Percentiles rank a stretch among this genome's conserved stretches.
phyloP scores from a whole-genome alignment of 2,329 filamentous ascomycete genomes.

The Sporothrix humicola region DNA sequence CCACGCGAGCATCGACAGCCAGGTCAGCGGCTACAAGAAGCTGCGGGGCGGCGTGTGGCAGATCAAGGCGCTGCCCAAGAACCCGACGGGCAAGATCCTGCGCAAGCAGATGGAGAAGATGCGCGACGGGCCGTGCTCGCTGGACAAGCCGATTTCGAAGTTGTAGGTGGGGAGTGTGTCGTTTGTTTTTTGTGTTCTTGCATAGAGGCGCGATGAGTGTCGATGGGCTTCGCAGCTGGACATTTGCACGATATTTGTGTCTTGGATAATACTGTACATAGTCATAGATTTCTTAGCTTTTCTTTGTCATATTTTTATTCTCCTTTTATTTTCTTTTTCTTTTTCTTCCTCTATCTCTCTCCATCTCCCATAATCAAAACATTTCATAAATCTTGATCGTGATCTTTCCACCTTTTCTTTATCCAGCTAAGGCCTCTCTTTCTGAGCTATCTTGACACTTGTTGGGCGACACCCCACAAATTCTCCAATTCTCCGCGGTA shows the following conservation, averaged over 20 bases:
- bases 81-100: slow-evolving; percentile 49
- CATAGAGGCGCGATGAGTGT: background rate
- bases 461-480: slow-evolving; percentile 2
- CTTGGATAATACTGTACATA: slow-evolving; percentile 25
- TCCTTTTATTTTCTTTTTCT: background rate
- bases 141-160: slow-evolving; percentile 32
- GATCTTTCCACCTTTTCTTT: background rate
- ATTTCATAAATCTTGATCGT: background rate
- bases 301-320: background rate
- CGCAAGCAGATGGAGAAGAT: slow-evolving; percentile 33
- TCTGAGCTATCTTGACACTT: background rate
- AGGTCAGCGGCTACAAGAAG: slow-evolving; percentile 52
- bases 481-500: slow-evolving; percentile 23
- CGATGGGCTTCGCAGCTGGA: background rate
- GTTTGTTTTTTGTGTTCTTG: background rate
- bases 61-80: slow-evolving; percentile 45
- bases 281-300: slow-evolving; percentile 28
- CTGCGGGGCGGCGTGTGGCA: slow-evolving; percentile 49
- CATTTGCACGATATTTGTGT: background rate
- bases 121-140: slow-evolving; percentile 28
- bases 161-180: background rate
- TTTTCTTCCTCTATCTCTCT: background rate
- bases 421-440: background rate
- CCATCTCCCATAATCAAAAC: background rate
- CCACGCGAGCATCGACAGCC: slow-evolving; percentile 44